Percentiles rank a stretch among this genome's conserved stretches.
Conservation (phyloP, 225 moss, liverwort and hornwort genomes). For the Thuidium tamariscinum region DNA sequence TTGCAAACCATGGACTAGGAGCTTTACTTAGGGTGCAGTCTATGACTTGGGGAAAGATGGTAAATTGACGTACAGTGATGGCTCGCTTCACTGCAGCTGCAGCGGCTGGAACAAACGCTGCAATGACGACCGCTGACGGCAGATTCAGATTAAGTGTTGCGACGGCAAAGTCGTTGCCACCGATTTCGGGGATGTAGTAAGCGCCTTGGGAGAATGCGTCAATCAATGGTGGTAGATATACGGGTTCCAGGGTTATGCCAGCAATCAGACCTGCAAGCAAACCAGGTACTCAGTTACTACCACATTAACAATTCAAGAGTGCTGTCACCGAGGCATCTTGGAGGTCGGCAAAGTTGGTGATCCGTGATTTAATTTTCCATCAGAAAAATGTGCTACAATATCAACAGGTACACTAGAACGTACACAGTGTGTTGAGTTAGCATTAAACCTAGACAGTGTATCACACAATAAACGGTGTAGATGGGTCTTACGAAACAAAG, state of each 20-base stretch:
- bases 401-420: not conserved
- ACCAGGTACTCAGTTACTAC: not conserved
- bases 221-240: not conserved
- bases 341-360: not conserved
- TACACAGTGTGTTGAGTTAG: not conserved
- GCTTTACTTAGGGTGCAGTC: too few species aligned
- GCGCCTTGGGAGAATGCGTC: conserved; percentile 11
- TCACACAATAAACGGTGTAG: not conserved
- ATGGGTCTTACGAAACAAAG: not conserved
- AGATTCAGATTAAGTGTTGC: not conserved
- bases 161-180: conserved; percentile 7
- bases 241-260: not conserved
- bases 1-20: not conserved
- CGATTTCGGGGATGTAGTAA: conserved; percentile 25
- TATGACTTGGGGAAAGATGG: not conserved
- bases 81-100: conserved; percentile 15
- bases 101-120: not conserved
- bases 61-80: conserved; percentile 5
- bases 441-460: not conserved
- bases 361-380: not conserved
- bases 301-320: not conserved
- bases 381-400: not conserved
- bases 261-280: not conserved
- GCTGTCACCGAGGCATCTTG: not conserved
- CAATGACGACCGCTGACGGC: not conserved